Evolutionary conservation across 2,329 filamentous ascomycete genomes (phyloP).

Genomic region (Trichoderma sp.): DNA sequence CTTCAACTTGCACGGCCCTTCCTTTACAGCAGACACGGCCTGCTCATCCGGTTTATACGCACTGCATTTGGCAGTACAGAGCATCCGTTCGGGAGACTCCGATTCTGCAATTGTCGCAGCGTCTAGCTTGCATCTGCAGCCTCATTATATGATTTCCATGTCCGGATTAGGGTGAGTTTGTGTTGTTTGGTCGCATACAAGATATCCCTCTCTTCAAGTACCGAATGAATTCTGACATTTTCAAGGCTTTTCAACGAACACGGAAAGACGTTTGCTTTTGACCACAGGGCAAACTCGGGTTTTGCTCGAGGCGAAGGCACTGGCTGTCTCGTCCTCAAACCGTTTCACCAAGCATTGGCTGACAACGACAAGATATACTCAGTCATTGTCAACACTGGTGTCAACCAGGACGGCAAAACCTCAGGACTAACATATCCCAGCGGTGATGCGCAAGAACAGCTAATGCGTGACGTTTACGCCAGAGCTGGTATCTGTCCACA

Average conservation of each 20-base stretch:
- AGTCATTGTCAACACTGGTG: constrained; percentile 52
- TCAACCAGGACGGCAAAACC: constrained; percentile 58
- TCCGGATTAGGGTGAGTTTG: constrained; percentile 34
- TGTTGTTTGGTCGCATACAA: not conserved
- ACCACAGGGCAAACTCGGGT: constrained; percentile 43
- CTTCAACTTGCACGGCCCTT: constrained; percentile 57
- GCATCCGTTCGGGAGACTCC: constrained; percentile 49
- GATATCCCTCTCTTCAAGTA: not conserved
- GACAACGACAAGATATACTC: constrained; percentile 58
- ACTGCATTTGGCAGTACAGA: constrained; percentile 53
- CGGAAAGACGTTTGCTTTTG: constrained; percentile 50
- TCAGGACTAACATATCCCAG: constrained; percentile 56
- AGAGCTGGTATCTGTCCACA: constrained; percentile 34
- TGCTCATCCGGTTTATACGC: constrained; percentile 55
- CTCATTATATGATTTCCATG: constrained; percentile 41
- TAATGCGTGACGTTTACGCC: constrained; percentile 44
- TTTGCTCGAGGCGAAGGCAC: constrained; percentile 64
- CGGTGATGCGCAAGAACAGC: constrained; percentile 47
- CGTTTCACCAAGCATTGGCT: constrained; percentile 53
- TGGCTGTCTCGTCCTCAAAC: constrained; percentile 58
- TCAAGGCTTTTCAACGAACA: constrained; percentile 48
- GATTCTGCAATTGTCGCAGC: constrained; percentile 50
- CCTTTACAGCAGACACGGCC: constrained; percentile 54
- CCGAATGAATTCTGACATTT: not conserved
- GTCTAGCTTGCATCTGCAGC: constrained; percentile 50